Base-by-base conservation (phyloP, 371 early-diverging fungal species). In the Phascolomyces articulosus region DNA sequence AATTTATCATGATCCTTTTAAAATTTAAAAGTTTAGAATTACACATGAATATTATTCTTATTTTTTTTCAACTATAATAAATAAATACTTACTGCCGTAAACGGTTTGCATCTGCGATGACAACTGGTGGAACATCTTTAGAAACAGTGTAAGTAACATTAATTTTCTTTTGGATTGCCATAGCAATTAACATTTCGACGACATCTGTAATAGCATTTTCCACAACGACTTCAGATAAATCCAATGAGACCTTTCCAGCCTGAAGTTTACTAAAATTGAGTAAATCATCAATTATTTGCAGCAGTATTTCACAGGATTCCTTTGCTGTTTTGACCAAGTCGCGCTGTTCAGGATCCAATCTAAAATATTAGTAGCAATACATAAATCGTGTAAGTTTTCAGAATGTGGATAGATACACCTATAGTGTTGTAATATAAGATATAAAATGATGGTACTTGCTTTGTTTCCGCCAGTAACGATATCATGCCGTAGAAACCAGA, bases 181-280 rank as follows among this genome's bases (percentile, higher is more conserved):
- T 72, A 9, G 83, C 82, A 15, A 80, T 78, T 40, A 85, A 41
- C 62, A 85, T 72, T 24, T 84, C 87, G 1, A 84, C 80, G 0
- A 86, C 87, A 67, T 84, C 85, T 20, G 71, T 85, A 56, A 85
- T 68, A 15, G 83, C 67, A 26, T 85, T 83, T 51, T 85, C 86
- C 15, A 87, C 69, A 16, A 79, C 71, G 20, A 87, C 53, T 1
- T 82, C 78, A 3, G 80, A 70, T 0, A 78, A 51, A 56, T 88
- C 87, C 40, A 88, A 44, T 0, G 78, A 70, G 10, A 87, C 83
- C 47, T 88, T 88, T 40, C 87, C 87, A 0, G 88, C 85, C 64
- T 88, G 85, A 24, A 88, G 67, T n/a, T 87, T 88, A 59, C 85
- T 84, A 54, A 88, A 87, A 68, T 88, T 85, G 26, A 88, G 64